Evolutionary conservation across 805 yeast species (phyloP).

Genomic region (Metschnikowia santaceciliae): DNA sequence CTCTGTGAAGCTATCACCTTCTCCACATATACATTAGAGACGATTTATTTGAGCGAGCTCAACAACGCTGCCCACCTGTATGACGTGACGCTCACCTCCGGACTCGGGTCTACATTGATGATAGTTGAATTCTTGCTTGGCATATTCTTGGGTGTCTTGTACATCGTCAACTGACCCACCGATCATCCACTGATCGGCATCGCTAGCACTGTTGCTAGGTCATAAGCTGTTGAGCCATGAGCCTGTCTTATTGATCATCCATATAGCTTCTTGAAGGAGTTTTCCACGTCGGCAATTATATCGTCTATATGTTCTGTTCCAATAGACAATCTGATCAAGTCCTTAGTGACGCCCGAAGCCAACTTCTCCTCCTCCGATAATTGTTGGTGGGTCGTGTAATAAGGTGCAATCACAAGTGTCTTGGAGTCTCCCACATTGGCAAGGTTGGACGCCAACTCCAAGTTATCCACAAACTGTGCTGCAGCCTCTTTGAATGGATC

Average conservation of each 20-base stretch:
- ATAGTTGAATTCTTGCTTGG: constrained; percentile 11
- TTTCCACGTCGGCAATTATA: constrained; percentile 42
- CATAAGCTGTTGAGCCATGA: too few relatives aligned
- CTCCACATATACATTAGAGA: constrained; percentile 8
- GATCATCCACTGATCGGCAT: not conserved
- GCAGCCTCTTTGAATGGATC: constrained; percentile 73
- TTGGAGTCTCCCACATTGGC: constrained; percentile 98
- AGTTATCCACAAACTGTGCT: constrained; percentile 76
- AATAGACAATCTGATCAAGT: constrained; percentile 61
- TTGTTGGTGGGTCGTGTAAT: constrained; percentile 94
- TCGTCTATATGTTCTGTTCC: constrained; percentile 23
- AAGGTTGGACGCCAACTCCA: constrained; percentile 83
- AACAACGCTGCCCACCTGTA: constrained; percentile 9
- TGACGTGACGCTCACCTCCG: constrained; percentile 11
- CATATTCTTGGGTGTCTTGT: constrained; percentile 4
- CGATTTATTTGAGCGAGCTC: constrained; percentile 7
- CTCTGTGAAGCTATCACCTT: constrained; percentile 12
- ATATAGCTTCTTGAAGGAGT: constrained; percentile 68
- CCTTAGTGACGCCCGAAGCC: constrained; percentile 84
- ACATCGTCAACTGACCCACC: constrained; percentile 1
- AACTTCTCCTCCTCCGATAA: constrained; percentile 73
- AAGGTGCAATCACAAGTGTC: constrained; percentile 93
- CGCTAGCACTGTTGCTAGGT: not conserved
- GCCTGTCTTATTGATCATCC: not conserved
- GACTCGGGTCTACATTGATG: constrained; percentile 10